These are phyloP conservation scores for Petunia axillaris DNA, from an alignment of 257 asterid genomes.

Conservation along the genomic window DNA sequence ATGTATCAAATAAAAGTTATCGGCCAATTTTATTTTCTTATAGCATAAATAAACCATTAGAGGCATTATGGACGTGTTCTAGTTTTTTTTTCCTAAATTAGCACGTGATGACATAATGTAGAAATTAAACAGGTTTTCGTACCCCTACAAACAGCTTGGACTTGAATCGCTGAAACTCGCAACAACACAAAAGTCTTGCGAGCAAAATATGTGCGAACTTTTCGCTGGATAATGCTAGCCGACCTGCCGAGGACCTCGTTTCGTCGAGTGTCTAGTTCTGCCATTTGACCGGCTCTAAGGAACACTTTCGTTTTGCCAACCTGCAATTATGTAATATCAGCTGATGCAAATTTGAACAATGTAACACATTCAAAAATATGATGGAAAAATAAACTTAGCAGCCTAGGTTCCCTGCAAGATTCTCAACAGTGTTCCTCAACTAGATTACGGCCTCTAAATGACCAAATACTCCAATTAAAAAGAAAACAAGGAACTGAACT, in stretches of 20 bases:
- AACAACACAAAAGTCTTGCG: conserved; percentile 52
- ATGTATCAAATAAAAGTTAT: conserved; percentile 12
- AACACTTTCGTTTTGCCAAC: conserved; percentile 89
- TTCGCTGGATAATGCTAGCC: conserved; percentile 68
- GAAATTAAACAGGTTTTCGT: conserved; percentile 24
- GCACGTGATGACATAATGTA: background rate
- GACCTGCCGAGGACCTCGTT: conserved; percentile 78
- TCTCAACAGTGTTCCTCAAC: background rate
- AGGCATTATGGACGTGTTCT: conserved; percentile 6
- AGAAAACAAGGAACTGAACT: conserved; percentile 1
- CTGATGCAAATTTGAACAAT: background rate
- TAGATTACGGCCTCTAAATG: conserved; percentile 13
- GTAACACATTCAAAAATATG: background rate
- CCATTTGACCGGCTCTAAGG: conserved; percentile 97
- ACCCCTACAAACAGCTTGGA: conserved; percentile 86
- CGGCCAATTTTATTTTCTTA: background rate
- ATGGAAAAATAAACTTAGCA: background rate
- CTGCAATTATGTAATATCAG: conserved; percentile 46
- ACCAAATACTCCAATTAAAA: conserved; percentile 19
- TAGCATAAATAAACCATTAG: conserved; percentile 19
- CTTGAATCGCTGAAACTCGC: conserved; percentile 55
- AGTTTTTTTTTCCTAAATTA: background rate
- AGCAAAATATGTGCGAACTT: conserved; percentile 54
- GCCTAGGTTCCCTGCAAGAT: conserved; percentile 11
- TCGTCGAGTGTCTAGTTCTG: conserved; percentile 74